Base-by-base conservation (phyloP, 202 grass and related monocot species). In the Panicum virgatum region DNA sequence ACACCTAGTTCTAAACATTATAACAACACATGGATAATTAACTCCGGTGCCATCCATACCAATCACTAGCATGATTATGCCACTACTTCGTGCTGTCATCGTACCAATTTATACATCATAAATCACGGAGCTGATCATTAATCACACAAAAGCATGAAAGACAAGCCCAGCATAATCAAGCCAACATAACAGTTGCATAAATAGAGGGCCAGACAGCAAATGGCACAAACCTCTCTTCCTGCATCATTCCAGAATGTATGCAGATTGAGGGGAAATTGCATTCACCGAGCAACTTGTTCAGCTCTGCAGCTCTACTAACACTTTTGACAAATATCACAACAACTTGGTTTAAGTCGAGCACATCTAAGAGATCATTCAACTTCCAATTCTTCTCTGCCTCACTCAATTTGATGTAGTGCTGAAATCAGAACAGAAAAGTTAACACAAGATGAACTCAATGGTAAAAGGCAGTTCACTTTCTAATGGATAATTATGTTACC, bases 311-410 rank as follows among this genome's bases (percentile, higher is more conserved):
- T 67, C 92, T 89, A 18, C 51, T 88, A 52, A 95, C 89, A 58
- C 92, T 95, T 83, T 90, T 95, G 50, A 95, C 92, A 83, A 95
- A 95, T 59, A 95, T 92, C 46, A 95, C 92, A n/a, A n/a, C n/a
- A 56, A 95, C 87, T 85, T 95, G 92, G 59, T 95, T 95, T 76
- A 95, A 95, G 76, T 95, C 92, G 16, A 95, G 62, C 12, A 87
- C 92, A 91, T 95, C 92, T 76, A 99, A 91, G 32, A 99, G 90
- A 47, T 99, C 96, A 47, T 99, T 99, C 83, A 99, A 79, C 69
- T 99, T 99, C 27, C 96, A 72, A 54, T 96, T 99, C 93, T 99
- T 99, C 82, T 99, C 96, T 39, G 88, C 84, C 76, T 99, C 96
- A 0, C 69, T 93, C 43, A 99, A 63, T 93, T 99, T 99, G 42